Conservation (phyloP, 1,284 basidiomycete species). For the Ganoderma meredithae region DNA sequence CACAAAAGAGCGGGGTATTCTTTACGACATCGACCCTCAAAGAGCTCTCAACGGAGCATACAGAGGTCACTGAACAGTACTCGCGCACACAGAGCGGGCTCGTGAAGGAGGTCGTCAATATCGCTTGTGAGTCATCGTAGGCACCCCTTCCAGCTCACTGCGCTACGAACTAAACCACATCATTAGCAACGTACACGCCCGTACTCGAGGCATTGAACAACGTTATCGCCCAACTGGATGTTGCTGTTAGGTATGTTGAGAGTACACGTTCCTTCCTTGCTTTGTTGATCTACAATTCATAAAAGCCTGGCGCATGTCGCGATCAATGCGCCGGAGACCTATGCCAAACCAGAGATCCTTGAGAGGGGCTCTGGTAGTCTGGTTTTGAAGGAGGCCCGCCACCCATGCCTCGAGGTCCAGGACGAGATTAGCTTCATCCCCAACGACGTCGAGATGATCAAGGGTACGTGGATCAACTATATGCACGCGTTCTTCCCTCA, state of each 20-base stretch:
- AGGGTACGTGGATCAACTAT: constrained; percentile 52
- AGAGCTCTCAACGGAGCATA: constrained; percentile 77
- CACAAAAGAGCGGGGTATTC: constrained; percentile 88
- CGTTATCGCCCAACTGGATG: constrained; percentile 90
- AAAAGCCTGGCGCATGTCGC: constrained; percentile 90
- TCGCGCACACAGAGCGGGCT: constrained; percentile 80
- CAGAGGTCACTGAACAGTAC: constrained; percentile 77
- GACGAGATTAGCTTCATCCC: constrained; percentile 96
- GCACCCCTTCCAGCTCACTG: not conserved
- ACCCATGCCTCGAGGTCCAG: constrained; percentile 97
- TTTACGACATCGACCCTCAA: constrained; percentile 90
- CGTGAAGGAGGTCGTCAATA: constrained; percentile 93
- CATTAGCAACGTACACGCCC: constrained; percentile 85
- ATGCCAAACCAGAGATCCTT: constrained; percentile 82
- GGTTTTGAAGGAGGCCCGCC: constrained; percentile 83
- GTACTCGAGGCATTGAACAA: constrained; percentile 91
- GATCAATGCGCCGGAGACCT: constrained; percentile 85
- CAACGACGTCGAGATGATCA: constrained; percentile 92
- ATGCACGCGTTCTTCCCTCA: constrained; percentile 24
- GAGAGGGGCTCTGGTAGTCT: constrained; percentile 82
- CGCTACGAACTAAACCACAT: not conserved
- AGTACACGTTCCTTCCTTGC: constrained; percentile 24
- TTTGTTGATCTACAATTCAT: not conserved
- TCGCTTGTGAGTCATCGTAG: constrained; percentile 73
- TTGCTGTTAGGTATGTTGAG: constrained; percentile 76